Conservation (phyloP, 179 eudicot species). For the Actinidia arguta region DNA sequence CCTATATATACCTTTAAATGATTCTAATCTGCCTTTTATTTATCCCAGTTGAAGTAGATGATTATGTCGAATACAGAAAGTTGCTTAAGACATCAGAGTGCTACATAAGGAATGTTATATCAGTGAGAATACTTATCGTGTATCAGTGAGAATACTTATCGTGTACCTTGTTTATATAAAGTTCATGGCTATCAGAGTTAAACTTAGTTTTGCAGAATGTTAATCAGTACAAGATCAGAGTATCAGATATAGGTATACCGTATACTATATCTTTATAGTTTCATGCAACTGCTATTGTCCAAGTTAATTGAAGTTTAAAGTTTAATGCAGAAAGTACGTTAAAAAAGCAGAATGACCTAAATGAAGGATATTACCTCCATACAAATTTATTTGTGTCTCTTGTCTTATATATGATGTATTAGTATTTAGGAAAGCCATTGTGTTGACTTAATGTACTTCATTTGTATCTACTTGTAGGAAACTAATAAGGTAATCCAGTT, state of each 20-base stretch:
- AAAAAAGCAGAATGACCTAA: conserved; percentile 9
- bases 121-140: no score
- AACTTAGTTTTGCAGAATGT: not conserved
- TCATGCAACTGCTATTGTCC: not conserved
- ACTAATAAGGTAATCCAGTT: not conserved
- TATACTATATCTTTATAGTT: not conserved
- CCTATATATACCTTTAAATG: not conserved
- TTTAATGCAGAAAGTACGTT: conserved; percentile 14
- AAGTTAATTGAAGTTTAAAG: not conserved
- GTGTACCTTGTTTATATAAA: not conserved
- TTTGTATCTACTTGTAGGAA: not conserved
- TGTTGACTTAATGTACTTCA: not conserved
- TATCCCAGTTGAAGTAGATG: not conserved
- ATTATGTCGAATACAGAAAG: not conserved
- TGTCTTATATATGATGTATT: not conserved
- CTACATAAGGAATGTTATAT: not conserved
- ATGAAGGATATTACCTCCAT: not conserved
- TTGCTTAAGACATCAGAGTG: not conserved
- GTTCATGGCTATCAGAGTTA: not conserved
- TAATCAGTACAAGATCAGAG: not conserved
- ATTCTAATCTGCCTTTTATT: not conserved
- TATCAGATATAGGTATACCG: not conserved
- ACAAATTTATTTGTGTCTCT: not conserved
- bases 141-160: not conserved
- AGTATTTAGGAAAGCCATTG: not conserved